Evolutionary conservation across 331 rosid genomes (phyloP).

Genomic region (Acacia concinna): DNA sequence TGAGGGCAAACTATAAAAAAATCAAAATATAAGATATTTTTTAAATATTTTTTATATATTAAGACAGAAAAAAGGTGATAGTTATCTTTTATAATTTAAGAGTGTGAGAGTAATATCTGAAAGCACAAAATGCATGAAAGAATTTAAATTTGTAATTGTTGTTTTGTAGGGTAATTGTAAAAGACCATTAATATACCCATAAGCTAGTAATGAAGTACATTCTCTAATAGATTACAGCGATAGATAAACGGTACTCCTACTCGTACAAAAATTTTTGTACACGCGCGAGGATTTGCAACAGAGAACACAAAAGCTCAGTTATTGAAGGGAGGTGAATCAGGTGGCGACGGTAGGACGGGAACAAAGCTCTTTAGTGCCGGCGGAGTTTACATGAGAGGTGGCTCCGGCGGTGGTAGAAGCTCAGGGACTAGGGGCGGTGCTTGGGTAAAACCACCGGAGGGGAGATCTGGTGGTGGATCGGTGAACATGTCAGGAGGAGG

Average conservation of each 20-base stretch:
- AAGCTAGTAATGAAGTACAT: neutral
- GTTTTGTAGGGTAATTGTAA: neutral
- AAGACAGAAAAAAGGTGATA: no score
- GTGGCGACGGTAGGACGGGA: constrained; percentile 19
- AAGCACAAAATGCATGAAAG: no score
- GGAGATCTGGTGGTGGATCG: constrained; percentile 17
- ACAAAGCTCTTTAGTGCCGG: constrained; percentile 27
- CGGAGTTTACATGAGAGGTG: no score
- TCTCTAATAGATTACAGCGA: neutral
- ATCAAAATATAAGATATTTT: no score
- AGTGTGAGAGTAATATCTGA: no score
- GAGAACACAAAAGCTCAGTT: neutral
- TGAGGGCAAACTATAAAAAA: no score
- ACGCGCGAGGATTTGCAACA: neutral
- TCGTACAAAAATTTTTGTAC: neutral
- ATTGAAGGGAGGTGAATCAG: constrained; percentile 39
- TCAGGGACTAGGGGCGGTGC: constrained; percentile 47
- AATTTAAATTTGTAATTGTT: no score
- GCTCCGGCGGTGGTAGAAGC: constrained; percentile 30
- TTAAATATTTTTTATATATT: no score
- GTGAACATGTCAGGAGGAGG: constrained; percentile 46
- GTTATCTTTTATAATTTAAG: no score
- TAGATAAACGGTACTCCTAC: neutral
- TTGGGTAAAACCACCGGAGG: constrained; percentile 25
- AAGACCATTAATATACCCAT: neutral